These are phyloP conservation scores for Filobasidium floriforme DNA, from an alignment of 768 basidiomycete species.

Conservation along the genomic window DNA sequence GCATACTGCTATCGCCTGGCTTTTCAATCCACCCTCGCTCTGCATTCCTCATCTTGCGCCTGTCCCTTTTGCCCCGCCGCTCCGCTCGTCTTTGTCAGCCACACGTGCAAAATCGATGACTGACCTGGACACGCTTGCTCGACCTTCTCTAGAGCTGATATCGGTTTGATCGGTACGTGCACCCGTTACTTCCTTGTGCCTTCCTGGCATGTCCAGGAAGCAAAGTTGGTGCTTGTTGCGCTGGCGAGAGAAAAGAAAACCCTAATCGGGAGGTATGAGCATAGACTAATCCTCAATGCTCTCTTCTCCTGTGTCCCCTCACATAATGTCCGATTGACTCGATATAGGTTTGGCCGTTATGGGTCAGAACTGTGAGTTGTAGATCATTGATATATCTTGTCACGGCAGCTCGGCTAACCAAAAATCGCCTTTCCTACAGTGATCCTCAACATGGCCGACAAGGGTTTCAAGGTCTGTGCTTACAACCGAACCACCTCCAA, in stretches of 20 bases:
- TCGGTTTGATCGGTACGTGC: conserved; percentile 71
- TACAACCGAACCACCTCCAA: conserved; percentile 97
- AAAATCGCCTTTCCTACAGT: conserved; percentile 43
- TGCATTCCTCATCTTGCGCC: too few relatives aligned
- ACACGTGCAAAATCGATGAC: not conserved
- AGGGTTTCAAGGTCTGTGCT: conserved; percentile 92
- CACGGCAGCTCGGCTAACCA: conserved; percentile 11
- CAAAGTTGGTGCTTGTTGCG: too few relatives aligned
- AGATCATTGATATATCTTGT: not conserved
- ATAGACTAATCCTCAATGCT: too few relatives aligned
- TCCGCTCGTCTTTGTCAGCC: not conserved
- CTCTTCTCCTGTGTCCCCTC: too few relatives aligned
- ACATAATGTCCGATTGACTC: too few relatives aligned
- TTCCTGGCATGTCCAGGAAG: too few relatives aligned
- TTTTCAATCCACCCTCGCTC: too few relatives aligned
- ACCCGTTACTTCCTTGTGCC: too few relatives aligned
- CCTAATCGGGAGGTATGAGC: too few relatives aligned
- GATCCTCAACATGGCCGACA: conserved; percentile 99
- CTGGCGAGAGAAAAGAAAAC: too few relatives aligned
- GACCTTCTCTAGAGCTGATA: conserved; percentile 68
- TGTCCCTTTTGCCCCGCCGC: too few relatives aligned
- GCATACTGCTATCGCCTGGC: too few relatives aligned
- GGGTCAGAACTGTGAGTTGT: conserved; percentile 38
- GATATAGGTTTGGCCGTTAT: conserved; percentile 75
- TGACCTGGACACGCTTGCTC: not conserved